phyloP scores from a whole-genome alignment of 129 eudicot genomes.

The Flaveria robusta region DNA sequence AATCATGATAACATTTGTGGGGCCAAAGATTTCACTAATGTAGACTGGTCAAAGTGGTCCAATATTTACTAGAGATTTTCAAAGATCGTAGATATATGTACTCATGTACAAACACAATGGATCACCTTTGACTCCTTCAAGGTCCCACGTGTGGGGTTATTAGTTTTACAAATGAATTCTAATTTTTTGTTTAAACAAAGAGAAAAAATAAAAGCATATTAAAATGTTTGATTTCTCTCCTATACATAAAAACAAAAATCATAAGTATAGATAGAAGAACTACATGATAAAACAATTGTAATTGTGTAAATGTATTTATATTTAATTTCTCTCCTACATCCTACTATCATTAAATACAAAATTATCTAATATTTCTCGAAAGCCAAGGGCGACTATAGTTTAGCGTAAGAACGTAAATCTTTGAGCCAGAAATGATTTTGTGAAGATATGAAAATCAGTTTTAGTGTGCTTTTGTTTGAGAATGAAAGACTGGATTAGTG shows the following conservation, averaged over 20 bases:
- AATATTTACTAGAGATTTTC: slow-evolving; percentile 29
- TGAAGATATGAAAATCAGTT: too few relatives aligned
- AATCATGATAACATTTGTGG: slow-evolving; percentile 14
- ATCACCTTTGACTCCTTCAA: slow-evolving; percentile 11
- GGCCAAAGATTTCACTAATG: slow-evolving; percentile 34
- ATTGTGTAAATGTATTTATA: not conserved
- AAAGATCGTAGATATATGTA: slow-evolving; percentile 34
- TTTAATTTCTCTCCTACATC: not conserved
- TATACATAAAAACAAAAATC: not conserved
- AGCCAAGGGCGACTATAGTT: too few relatives aligned
- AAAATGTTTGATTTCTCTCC: not conserved
- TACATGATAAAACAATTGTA: not conserved
- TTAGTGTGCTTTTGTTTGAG: too few relatives aligned
- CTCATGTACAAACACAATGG: slow-evolving; percentile 5
- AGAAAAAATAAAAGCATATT: not conserved
- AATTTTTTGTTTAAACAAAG: not conserved
- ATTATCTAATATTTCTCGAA: too few relatives aligned
- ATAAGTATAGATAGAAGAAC: not conserved
- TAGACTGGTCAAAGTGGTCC: slow-evolving; percentile 43
- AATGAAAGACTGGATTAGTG: too few relatives aligned
- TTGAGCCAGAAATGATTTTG: too few relatives aligned
- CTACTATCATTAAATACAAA: too few relatives aligned
- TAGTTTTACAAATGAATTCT: not conserved
- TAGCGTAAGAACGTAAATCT: too few relatives aligned
- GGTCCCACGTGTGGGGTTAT: slow-evolving; percentile 4